Evolutionary conservation across 306 rosid genomes (phyloP).

Genomic region (Astragalus membranaceus): DNA sequence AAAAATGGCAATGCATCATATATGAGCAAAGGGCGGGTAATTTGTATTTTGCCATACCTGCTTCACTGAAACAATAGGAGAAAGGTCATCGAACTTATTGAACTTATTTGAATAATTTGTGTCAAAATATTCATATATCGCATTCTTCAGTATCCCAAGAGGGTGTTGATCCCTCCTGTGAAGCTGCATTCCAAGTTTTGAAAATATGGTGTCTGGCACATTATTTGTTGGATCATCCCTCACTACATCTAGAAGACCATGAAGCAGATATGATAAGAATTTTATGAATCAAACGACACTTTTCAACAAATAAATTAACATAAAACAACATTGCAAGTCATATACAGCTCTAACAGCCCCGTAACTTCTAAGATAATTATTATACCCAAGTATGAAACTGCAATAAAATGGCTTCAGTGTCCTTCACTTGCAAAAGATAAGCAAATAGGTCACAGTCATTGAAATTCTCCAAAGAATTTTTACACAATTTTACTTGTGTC

Average conservation of each 20-base stretch:
- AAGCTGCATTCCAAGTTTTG: conserved; percentile 90
- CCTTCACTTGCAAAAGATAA: neutral
- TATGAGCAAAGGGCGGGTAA: neutral
- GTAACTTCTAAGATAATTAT: neutral
- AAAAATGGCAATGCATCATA: neutral
- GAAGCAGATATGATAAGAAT: neutral
- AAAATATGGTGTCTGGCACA: conserved; percentile 78
- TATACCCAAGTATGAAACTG: neutral
- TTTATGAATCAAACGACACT: too few species aligned
- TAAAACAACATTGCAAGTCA: too few species aligned
- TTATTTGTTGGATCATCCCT: conserved; percentile 90
- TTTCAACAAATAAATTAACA: too few species aligned
- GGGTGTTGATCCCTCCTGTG: conserved; percentile 89
- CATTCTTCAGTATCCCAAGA: conserved; percentile 86
- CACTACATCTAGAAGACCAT: conserved; percentile 65
- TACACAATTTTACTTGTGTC: neutral
- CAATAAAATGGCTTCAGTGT: neutral
- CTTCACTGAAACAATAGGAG: conserved; percentile 77
- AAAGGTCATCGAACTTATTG: conserved; percentile 73
- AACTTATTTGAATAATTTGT: conserved; percentile 66
- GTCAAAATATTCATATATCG: conserved; percentile 73
- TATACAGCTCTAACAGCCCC: neutral
- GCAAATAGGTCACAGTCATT: neutral
- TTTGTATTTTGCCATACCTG: conserved; percentile 37
- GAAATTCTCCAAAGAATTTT: neutral